Evolutionary conservation across 169 alveolate genomes (phyloP), one percentile per base, ranked within the genome.

Genomic region (Sarcocystis neurona): DNA sequence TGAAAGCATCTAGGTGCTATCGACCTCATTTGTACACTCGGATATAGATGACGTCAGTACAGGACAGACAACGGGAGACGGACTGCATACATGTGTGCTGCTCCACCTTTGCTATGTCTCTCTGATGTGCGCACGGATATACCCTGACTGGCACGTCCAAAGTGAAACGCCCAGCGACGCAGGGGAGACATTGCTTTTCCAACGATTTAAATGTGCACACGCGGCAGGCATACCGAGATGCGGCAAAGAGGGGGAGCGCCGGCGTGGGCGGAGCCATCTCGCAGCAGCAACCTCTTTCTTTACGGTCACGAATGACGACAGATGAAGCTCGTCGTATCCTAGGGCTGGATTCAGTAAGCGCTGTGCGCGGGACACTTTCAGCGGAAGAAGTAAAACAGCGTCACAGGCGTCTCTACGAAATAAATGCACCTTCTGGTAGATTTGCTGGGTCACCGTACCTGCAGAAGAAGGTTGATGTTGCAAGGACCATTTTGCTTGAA

Each of bases 361-460:
- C n/a, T n/a, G n/a, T n/a, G n/a, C 41, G 53, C 32, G 88, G 79
- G 39, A 23, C 78, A 0, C 18, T 41, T 15, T n/a, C 53, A 6
- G 47, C 47, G 41, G 75, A 82, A 27, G 88, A 82, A 27, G 43
- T 82, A 27, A 30, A 50, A n/a, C 60, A 78, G 8, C 77, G 79
- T 18, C 72, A 58, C 43, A 60, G 60, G 58, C 78, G 88, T 18
- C 63, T 82, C 32, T 60, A 50, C 72, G 78, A 82, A 63, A 82
- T 82, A 58, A 82, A 82, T 58, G 88, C 88, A 2, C 88, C 88
- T 4, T 82, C 88, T 30, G 88, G 58, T 44, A 37, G 44, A 5
- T 82, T 82, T 37, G 88, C 88, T 10, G 88, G 88, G 43, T 82
- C 88, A 5, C 88, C 88, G 27, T 82, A 82, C 41, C 58, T 82